Base-by-base conservation (phyloP, 2,329 filamentous ascomycete species). In the Penicillium sp. region DNA sequence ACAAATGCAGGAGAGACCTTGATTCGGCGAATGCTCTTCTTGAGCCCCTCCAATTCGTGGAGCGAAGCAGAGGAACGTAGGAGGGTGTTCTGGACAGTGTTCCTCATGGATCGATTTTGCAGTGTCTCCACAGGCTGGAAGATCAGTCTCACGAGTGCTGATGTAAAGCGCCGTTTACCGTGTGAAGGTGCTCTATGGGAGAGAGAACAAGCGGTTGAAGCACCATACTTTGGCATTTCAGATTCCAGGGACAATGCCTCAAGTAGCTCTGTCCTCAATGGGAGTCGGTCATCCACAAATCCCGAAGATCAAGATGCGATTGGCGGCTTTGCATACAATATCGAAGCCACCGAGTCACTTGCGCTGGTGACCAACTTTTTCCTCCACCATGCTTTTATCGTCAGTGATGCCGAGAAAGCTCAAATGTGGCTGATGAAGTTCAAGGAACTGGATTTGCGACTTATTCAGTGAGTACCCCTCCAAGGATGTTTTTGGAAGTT, bases 211-310 rank as follows among this genome's bases (percentile, higher is more conserved):
- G 65, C 67, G 22, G 62, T 68, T 0, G 62, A 56, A 1, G 75
- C 78, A 1, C 77, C 77, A 0, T 79, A 74, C 55, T 80, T 80
- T 62, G 78, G 77, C 5, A 71, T 80, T 5, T 69, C 74, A 2
- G 74, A 77, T 35, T 69, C 65, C 49, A 62, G 64, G 57, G 34
- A 66, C 28, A 43, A 31, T 31, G n/a, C 45, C 15, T 48, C 45
- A 5, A 48, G 25, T 48, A 48, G 45, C 45, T 51, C 48, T 2
- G 12, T 51, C 10, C 35, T 37, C 34, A 22, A 4, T 14, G 34
- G 48, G 12, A 52, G 52, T 11, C 53, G 53, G n/a, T 31, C 8
- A 2, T 37, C 28, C 12, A 45, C 39, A 1, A 47, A 58, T 25
- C 41, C 47, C 2, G 51, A 54, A 0, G 57, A 63, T 1, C 51